phyloP scores from a whole-genome alignment of 192 early-diverging fungal species.

The Gonapodya sp. region DNA sequence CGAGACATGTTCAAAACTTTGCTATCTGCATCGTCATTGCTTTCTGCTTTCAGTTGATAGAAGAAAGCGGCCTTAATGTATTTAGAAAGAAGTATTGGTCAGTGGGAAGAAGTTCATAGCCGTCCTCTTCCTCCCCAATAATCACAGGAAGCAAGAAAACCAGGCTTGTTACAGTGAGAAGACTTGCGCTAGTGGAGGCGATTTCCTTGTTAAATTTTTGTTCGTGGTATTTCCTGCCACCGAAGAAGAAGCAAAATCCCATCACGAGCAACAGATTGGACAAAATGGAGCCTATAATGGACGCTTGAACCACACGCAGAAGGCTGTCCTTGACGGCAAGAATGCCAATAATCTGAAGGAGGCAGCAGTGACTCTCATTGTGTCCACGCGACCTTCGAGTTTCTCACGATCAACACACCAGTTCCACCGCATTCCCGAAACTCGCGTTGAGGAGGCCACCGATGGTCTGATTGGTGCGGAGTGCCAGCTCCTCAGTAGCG shows the following conservation, averaged over 20 bases:
- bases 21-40: background rate
- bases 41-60: background rate
- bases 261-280: slow-evolving; percentile 32
- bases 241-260: slow-evolving; percentile 78
- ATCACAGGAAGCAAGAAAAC: slow-evolving; percentile 5
- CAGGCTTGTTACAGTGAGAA: slow-evolving; percentile 9
- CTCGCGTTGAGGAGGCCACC: slow-evolving; percentile 74
- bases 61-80: slow-evolving; percentile 62
- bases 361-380: background rate
- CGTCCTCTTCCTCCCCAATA: background rate
- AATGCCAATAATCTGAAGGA: slow-evolving; percentile 56
- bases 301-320: slow-evolving; percentile 77
- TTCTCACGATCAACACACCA: slow-evolving; percentile 16
- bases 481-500: slow-evolving; percentile 73
- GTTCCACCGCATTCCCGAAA: slow-evolving; percentile 82
- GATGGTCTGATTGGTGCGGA: slow-evolving; percentile 57
- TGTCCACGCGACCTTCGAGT: background rate
- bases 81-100: slow-evolving; percentile 32
- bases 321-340: slow-evolving; percentile 71
- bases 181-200: slow-evolving; percentile 7
- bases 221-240: slow-evolving; percentile 64
- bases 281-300: slow-evolving; percentile 74
- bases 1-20: slow-evolving; percentile 3
- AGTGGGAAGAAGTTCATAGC: background rate
- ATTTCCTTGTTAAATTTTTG: slow-evolving; percentile 33